Evolutionary conservation across 2,329 filamentous ascomycete genomes (phyloP).

Genomic region (Ophiobolus disseminans): DNA sequence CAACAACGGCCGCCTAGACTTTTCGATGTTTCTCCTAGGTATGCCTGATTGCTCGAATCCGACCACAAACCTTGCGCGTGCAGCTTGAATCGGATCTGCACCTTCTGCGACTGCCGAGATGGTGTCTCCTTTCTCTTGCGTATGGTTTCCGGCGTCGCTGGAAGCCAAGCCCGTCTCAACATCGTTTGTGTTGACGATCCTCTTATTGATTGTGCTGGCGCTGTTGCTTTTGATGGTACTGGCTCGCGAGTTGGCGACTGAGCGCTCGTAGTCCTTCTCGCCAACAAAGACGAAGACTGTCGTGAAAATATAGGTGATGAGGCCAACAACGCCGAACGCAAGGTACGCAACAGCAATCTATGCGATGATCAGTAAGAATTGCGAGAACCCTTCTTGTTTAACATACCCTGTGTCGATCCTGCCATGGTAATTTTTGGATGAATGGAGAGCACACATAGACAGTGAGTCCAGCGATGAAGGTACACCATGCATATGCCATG

Average conservation of each 20-base stretch:
- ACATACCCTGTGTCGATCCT: slow-evolving; percentile 26
- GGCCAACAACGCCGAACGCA: slow-evolving; percentile 23
- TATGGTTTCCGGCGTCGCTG: not conserved
- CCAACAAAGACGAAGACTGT: slow-evolving; percentile 34
- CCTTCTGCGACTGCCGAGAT: not conserved
- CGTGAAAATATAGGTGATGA: slow-evolving; percentile 33
- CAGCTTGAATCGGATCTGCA: not conserved
- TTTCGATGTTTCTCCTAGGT: not conserved
- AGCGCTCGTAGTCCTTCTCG: slow-evolving; percentile 36
- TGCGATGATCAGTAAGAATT: too few relatives aligned
- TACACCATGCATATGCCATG: slow-evolving; percentile 38
- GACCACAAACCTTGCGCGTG: not conserved
- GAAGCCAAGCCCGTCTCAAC: not conserved
- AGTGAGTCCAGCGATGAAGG: slow-evolving; percentile 34
- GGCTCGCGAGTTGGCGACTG: slow-evolving; percentile 9
- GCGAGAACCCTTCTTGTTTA: too few relatives aligned
- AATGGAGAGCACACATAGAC: slow-evolving; percentile 38
- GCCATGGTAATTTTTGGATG: slow-evolving; percentile 25
- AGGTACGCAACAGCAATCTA: slow-evolving; percentile 37
- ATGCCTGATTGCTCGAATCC: not conserved
- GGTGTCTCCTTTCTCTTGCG: not conserved
- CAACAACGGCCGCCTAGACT: not conserved
- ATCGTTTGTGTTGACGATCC: not conserved
- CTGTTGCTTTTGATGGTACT: slow-evolving; percentile 2
- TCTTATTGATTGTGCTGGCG: slow-evolving; percentile 1